A percentile compares a stretch with the other conserved stretches of the same genome.
Conservation (phyloP, 1,284 basidiomycete genomes). For the Cryptococcus hybrid region DNA sequence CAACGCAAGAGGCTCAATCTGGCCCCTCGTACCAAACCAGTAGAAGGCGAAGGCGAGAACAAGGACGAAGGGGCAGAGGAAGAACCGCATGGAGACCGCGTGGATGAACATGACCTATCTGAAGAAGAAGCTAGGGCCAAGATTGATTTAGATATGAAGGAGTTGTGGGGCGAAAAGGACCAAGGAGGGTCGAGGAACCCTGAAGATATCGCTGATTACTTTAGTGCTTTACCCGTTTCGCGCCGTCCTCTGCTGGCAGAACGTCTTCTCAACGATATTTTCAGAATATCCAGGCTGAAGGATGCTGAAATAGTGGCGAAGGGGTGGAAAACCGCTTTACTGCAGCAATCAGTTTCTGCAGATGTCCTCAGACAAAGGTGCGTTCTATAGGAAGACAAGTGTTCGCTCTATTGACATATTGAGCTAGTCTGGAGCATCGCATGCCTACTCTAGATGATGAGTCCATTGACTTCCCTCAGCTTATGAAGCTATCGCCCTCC, state of each 20-base stretch:
- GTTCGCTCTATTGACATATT: neutral
- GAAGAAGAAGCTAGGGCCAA: slow-evolving; percentile 71
- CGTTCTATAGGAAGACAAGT: neutral
- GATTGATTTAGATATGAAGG: slow-evolving; percentile 60
- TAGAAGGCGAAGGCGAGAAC: slow-evolving; percentile 43
- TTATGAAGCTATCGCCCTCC: slow-evolving; percentile 68
- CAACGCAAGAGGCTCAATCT: slow-evolving; percentile 74
- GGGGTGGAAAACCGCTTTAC: slow-evolving; percentile 54
- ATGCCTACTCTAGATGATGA: slow-evolving; percentile 81
- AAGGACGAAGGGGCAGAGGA: slow-evolving; percentile 54
- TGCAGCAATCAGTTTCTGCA: slow-evolving; percentile 57
- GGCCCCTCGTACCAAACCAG: slow-evolving; percentile 60
- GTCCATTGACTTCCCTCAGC: slow-evolving; percentile 83
- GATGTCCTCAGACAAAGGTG: neutral
- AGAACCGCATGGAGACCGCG: slow-evolving; percentile 39
- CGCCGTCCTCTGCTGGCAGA: slow-evolving; percentile 64
- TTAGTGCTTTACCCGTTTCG: slow-evolving; percentile 58
- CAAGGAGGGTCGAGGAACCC: slow-evolving; percentile 45
- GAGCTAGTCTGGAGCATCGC: slow-evolving; percentile 60
- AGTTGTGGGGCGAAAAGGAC: slow-evolving; percentile 52
- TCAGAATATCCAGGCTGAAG: slow-evolving; percentile 81
- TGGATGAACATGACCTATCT: slow-evolving; percentile 58
- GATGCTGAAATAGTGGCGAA: slow-evolving; percentile 72
- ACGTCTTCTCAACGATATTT: slow-evolving; percentile 80
- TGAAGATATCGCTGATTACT: slow-evolving; percentile 60